Evolutionary conservation across 2,329 filamentous ascomycete species (phyloP).

Genomic region (Epichloe baconii): DNA sequence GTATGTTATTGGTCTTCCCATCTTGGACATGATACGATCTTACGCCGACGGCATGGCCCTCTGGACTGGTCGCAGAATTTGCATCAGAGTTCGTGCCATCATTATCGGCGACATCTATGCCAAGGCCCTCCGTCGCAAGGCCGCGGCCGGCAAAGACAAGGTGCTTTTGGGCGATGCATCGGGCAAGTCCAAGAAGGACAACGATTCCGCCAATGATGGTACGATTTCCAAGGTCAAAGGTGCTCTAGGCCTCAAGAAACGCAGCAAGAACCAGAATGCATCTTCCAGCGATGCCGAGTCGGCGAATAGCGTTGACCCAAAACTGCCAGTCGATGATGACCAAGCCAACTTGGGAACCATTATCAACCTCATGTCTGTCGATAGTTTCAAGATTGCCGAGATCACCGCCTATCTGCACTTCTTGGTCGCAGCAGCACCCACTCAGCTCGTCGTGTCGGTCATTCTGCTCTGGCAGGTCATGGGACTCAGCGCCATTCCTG

Average conservation of each 20-base stretch:
- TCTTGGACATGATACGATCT: constrained; percentile 70
- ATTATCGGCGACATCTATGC: constrained; percentile 96
- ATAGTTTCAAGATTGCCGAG: constrained; percentile 97
- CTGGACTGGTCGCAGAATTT: constrained; percentile 89
- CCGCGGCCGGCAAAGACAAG: constrained; percentile 63
- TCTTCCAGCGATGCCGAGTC: constrained; percentile 21
- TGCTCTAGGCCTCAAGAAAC: constrained; percentile 49
- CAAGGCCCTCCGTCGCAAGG: constrained; percentile 85
- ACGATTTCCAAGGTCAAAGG: constrained; percentile 38
- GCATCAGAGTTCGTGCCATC: constrained; percentile 83
- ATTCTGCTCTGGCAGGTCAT: constrained; percentile 78
- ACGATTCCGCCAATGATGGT: constrained; percentile 22
- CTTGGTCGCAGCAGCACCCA: constrained; percentile 80
- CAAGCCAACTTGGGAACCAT: constrained; percentile 95
- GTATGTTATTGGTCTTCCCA: constrained; percentile 79
- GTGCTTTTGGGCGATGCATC: constrained; percentile 46
- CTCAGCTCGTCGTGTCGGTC: constrained; percentile 73
- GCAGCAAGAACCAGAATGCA: constrained; percentile 32
- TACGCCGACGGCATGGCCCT: constrained; percentile 75
- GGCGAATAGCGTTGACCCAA: constrained; percentile 22
- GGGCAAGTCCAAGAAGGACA: constrained; percentile 23
- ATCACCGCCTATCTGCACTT: constrained; percentile 93
- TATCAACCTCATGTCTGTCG: constrained; percentile 98
- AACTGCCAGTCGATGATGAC: constrained; percentile 36
- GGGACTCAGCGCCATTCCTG: constrained; percentile 85